Percentiles rank a stretch among this genome's conserved stretches.
These are phyloP conservation scores for Candida tetrigidarum DNA, from an alignment of 1,139 yeast genomes.

Conservation along the genomic window DNA sequence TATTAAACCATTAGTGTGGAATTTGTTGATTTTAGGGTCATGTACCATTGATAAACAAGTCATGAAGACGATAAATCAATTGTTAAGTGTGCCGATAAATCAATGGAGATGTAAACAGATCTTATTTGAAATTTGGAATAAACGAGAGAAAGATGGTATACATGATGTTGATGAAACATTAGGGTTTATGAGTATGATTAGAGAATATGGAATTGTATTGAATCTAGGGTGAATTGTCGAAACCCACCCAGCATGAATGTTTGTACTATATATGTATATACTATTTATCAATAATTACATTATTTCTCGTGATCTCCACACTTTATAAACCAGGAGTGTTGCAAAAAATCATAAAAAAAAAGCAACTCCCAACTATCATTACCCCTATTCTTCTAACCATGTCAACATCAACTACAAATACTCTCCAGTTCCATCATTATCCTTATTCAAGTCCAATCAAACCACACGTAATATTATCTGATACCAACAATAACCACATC, in stretches of 20 bases:
- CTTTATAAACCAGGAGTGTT: too few relatives aligned
- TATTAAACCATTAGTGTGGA: slow-evolving; percentile 50
- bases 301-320: neutral
- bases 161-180: slow-evolving; percentile 41
- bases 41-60: slow-evolving; percentile 29
- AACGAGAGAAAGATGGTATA: slow-evolving; percentile 33
- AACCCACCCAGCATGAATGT: neutral
- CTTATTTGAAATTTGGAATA: slow-evolving; percentile 54
- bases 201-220: slow-evolving; percentile 56
- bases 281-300: neutral
- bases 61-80: slow-evolving; percentile 8
- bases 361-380: neutral
- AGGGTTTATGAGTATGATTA: slow-evolving; percentile 57
- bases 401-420: slow-evolving; percentile 1
- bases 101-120: slow-evolving; percentile 62
- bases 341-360: neutral
- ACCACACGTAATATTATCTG: slow-evolving; percentile 2
- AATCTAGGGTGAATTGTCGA: slow-evolving; percentile 30
- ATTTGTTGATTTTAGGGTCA: slow-evolving; percentile 51
- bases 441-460: slow-evolving; percentile 13
- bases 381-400: neutral
- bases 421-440: slow-evolving; percentile 6
- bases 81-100: slow-evolving; percentile 23
- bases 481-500: neutral
- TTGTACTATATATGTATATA: neutral